Percentiles rank a stretch among this genome's conserved stretches.
Evolutionary conservation across 768 basidiomycete species (phyloP).

Genomic region (Suillus paluster): DNA sequence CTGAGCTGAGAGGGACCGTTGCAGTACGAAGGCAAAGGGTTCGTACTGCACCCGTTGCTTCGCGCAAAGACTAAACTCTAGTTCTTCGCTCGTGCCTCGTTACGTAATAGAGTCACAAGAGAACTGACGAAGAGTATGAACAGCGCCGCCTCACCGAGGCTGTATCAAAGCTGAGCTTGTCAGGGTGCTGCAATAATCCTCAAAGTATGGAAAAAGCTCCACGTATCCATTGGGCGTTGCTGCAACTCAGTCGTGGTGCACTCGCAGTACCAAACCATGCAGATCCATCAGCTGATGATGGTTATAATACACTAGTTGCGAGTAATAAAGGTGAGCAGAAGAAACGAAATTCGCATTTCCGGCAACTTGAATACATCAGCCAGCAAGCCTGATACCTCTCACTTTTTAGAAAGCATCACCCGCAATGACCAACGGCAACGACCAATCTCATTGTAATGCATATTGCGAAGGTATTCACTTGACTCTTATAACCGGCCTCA

Average conservation of each 20-base stretch:
- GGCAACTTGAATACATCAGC: too few species aligned
- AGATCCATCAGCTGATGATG: not conserved
- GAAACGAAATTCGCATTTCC: too few species aligned
- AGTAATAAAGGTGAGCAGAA: not conserved
- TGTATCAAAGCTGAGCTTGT: not conserved
- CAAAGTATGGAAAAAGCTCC: not conserved
- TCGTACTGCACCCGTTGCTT: too few species aligned
- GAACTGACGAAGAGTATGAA: not conserved
- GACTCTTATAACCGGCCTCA: conserved; percentile 28
- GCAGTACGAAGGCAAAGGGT: too few species aligned
- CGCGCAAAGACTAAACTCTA: too few species aligned
- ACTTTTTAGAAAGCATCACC: not conserved
- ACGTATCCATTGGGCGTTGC: not conserved
- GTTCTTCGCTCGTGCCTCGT: too few species aligned
- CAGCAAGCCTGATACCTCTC: too few species aligned
- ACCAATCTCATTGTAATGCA: conserved; percentile 29
- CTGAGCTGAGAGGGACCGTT: too few species aligned
- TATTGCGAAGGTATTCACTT: conserved; percentile 28
- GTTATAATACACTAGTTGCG: not conserved
- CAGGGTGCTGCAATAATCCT: not conserved
- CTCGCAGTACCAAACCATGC: not conserved
- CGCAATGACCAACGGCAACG: conserved; percentile 25
- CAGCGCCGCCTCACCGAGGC: not conserved
- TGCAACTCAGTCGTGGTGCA: not conserved
- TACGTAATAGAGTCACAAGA: too few species aligned